Conservation (phyloP, 2,329 filamentous ascomycete species). For the Colletotrichum limetticola region DNA sequence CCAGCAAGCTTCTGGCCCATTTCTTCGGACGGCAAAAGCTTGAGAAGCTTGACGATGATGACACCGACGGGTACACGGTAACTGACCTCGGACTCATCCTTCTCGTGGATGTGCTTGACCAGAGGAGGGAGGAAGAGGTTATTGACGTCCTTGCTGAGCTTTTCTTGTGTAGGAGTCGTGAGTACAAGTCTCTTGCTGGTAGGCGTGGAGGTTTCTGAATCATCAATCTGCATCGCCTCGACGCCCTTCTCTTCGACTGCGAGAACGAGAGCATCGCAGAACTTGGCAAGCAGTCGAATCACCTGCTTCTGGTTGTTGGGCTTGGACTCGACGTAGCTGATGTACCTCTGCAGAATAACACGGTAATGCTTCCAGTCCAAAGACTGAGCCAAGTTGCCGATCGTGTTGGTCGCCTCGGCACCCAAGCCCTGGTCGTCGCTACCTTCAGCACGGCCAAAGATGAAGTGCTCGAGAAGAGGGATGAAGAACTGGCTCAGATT, state of each 20-base stretch:
- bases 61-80: constrained; percentile 90
- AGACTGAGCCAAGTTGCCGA: constrained; percentile 78
- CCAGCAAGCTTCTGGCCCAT: constrained; percentile 81
- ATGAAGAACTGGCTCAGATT: constrained; percentile 90
- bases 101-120: constrained; percentile 88
- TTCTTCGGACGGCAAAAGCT: constrained; percentile 78
- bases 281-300: constrained; percentile 81
- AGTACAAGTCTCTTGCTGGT: constrained; percentile 62
- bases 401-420: constrained; percentile 85
- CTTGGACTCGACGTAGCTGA: constrained; percentile 82
- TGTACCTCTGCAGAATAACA: constrained; percentile 84
- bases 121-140: constrained; percentile 82
- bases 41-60: constrained; percentile 87
- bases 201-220: constrained; percentile 35
- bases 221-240: constrained; percentile 57
- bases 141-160: constrained; percentile 77
- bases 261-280: constrained; percentile 79
- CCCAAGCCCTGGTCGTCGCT: constrained; percentile 86
- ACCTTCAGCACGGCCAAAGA: constrained; percentile 81
- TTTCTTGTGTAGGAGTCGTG: constrained; percentile 74
- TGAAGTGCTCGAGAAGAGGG: constrained; percentile 92
- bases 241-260: constrained; percentile 54
- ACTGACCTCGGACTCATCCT: constrained; percentile 94
- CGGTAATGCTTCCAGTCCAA: constrained; percentile 93
- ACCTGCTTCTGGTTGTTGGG: constrained; percentile 87